These are phyloP conservation scores for Colletotrichum sublineola DNA, from an alignment of 2,329 filamentous ascomycete genomes.

Conservation along the genomic window DNA sequence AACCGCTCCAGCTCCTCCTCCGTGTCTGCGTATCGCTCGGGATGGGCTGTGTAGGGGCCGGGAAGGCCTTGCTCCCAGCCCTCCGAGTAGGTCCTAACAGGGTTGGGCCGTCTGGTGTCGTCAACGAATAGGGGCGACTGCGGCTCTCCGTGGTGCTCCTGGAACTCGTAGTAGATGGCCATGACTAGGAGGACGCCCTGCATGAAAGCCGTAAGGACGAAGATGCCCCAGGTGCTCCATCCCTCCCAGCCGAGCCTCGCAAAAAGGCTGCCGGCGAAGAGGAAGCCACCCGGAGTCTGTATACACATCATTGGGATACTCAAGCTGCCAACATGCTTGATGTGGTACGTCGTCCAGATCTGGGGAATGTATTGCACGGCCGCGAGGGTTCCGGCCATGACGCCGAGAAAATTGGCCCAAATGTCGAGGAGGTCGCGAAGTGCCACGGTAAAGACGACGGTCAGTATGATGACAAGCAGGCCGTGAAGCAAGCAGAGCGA, in stretches of 20 bases:
- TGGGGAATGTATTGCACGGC: conserved; percentile 95
- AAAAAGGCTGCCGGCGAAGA: conserved; percentile 89
- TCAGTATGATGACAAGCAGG: conserved; percentile 76
- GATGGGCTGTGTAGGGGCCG: conserved; percentile 65
- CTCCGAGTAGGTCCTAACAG: conserved; percentile 62
- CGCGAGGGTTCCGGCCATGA: conserved; percentile 83
- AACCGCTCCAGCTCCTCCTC: conserved; percentile 66
- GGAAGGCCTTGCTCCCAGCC: conserved; percentile 65
- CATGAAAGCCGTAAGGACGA: conserved; percentile 85
- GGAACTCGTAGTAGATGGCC: conserved; percentile 82
- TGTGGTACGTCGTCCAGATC: conserved; percentile 88
- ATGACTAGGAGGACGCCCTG: conserved; percentile 86
- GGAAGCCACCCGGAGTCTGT: conserved; percentile 90
- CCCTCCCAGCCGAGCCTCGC: conserved; percentile 82
- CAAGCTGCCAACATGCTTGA: conserved; percentile 89
- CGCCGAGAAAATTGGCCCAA: conserved; percentile 89
- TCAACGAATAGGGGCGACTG: conserved; percentile 28
- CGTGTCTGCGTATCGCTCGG: conserved; percentile 65
- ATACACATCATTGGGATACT: conserved; percentile 99
- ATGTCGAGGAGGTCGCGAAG: conserved; percentile 73
- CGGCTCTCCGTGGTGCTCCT: conserved; percentile 52
- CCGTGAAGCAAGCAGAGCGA: conserved; percentile 81
- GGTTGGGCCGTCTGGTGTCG: conserved; percentile 52
- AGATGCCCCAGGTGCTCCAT: conserved; percentile 97
- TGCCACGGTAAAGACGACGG: conserved; percentile 75